Base-by-base conservation (phyloP, 495 filamentous ascomycete genomes). In the Penicillium herquei region DNA sequence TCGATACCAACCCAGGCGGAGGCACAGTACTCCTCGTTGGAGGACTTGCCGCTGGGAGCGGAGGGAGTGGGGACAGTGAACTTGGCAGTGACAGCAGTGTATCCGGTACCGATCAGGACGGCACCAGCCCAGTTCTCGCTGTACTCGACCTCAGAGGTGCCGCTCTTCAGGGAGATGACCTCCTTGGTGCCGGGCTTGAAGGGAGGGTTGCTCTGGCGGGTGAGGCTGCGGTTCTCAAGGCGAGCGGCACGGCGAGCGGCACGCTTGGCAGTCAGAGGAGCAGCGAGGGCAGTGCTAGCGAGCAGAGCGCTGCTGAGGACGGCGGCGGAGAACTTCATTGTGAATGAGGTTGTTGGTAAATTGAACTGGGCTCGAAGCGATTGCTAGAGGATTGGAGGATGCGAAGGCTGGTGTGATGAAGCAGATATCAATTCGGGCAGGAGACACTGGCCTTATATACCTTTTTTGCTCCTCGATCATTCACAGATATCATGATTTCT, bases 1-100 rank as follows among this genome's bases (percentile, higher is more conserved):
- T 84, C 80, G 42, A 84, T 81, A 16, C 79, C 78, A 11, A 84
- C 81, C 83, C 82, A 85, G 4, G 80, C 81, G 12, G 80, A 78
- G n/a, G 81, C 77, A 16, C 72, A 70, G 56, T 81, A 81, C 69
- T 59, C 79, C 68, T 48, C 61, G 6, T 41, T 45, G 11, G 70
- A 73, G 49, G 63, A 69, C 21, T 26, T 26, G 18, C 70, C 76
- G 3, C 57, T 59, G 3, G 78, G 67, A 4, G 54, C 61, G 21
- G 70, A 68, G 13, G 82, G 80, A 31, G 65, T 72, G 10, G 81
- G 81, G 6, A 83, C 75, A 13, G 72, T 74, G 61, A 83, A 74
- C 16, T 70, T 72, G 8, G 71, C 81, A 14, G 75, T 73, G 11
- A 83, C 80, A 9, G 57, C 59, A 21, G 65, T 80, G 56, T 76